Evolutionary conservation across 768 basidiomycete species (phyloP).

Genomic region (Trametes villosa): DNA sequence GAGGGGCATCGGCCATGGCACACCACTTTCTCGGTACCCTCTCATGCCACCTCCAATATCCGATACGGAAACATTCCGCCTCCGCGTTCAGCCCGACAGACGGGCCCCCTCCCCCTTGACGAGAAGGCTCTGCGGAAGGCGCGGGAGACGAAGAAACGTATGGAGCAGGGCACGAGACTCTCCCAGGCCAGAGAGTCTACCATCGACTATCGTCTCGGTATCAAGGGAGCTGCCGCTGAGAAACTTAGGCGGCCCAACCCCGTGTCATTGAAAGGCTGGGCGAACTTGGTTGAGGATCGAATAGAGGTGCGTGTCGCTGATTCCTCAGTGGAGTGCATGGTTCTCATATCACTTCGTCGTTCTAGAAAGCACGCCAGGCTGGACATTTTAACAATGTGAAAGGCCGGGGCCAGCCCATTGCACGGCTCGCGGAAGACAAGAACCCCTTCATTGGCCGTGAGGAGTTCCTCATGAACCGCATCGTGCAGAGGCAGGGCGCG

Average conservation of each 20-base stretch:
- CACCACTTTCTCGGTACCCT: slow-evolving; percentile 65
- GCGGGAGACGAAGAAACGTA: slow-evolving; percentile 55
- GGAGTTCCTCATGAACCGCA: slow-evolving; percentile 86
- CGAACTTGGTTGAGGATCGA: slow-evolving; percentile 72
- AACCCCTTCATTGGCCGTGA: slow-evolving; percentile 74
- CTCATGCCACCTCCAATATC: slow-evolving; percentile 55
- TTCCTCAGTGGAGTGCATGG: background rate
- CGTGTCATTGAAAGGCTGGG: slow-evolving; percentile 73
- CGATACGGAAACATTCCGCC: slow-evolving; percentile 53
- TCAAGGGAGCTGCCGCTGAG: slow-evolving; percentile 37
- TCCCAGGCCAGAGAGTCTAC: slow-evolving; percentile 70
- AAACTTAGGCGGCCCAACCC: slow-evolving; percentile 51
- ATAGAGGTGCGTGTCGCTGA: slow-evolving; percentile 61
- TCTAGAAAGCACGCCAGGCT: slow-evolving; percentile 63
- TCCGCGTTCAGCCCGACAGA: slow-evolving; percentile 22
- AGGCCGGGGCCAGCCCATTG: slow-evolving; percentile 63
- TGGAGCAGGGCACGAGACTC: slow-evolving; percentile 57
- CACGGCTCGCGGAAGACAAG: slow-evolving; percentile 46
- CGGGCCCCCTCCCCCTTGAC: slow-evolving; percentile 31
- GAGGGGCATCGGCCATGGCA: slow-evolving; percentile 71
- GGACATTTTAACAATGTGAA: slow-evolving; percentile 76
- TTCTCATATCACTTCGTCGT: background rate
- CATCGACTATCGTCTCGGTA: slow-evolving; percentile 75
- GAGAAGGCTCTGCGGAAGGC: slow-evolving; percentile 49
- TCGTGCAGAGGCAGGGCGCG: slow-evolving; percentile 80